Percentiles rank a stretch among this genome's conserved stretches.
Evolutionary conservation across 129 eudicot genomes (phyloP).

Genomic region (Apium graveolens): DNA sequence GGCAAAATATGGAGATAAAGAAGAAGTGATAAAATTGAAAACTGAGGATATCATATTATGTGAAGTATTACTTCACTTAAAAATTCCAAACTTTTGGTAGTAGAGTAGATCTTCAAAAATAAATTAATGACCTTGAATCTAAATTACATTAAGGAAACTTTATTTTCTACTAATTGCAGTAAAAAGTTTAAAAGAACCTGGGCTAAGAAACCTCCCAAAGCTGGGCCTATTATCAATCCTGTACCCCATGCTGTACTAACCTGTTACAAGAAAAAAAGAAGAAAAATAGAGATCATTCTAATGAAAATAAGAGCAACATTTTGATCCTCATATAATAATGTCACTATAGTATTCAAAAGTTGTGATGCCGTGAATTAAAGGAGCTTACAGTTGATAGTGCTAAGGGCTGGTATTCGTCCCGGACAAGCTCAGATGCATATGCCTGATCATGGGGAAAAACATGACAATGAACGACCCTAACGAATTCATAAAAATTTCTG

Average conservation of each 20-base stretch:
- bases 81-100: not conserved
- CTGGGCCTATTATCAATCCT: conserved; percentile 88
- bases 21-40: not conserved
- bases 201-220: conserved; percentile 87
- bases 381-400: conserved; percentile 69
- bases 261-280: conserved; percentile 21
- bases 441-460: conserved; percentile 41
- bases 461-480: not conserved
- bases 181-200: conserved; percentile 38
- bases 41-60: not conserved
- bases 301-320: not conserved
- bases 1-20: not conserved
- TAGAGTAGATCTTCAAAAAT: not conserved
- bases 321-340: not conserved
- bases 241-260: conserved; percentile 87
- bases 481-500: not conserved
- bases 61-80: not conserved
- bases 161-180: conserved; percentile 8
- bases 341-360: not conserved
- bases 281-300: not conserved
- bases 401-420: conserved; percentile 52
- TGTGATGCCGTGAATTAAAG: not conserved
- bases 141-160: not conserved
- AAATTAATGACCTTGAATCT: not conserved
- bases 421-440: conserved; percentile 65